Conservation (phyloP, 139 green algal genomes). For the Tetraselmis striata region DNA sequence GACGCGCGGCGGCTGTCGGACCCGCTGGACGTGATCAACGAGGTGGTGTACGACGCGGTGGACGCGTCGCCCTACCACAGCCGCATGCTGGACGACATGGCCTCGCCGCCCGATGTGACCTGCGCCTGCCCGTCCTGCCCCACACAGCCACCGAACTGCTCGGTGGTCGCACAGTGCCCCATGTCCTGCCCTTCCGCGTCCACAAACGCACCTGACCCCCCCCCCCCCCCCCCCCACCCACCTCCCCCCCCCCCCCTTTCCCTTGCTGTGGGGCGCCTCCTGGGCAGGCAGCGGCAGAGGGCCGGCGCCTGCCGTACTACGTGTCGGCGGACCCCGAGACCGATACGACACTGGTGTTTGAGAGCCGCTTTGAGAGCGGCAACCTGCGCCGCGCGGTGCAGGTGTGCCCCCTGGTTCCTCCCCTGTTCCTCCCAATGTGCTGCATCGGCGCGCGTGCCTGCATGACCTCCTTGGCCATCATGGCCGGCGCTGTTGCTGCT, state of each 20-base stretch:
- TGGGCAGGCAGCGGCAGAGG: neutral
- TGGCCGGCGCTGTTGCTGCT: no score
- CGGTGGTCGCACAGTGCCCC: no score
- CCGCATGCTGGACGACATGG: neutral
- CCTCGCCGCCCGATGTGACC: neutral
- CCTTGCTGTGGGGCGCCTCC: no score
- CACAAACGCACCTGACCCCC: no score
- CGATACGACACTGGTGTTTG: conserved; percentile 29
- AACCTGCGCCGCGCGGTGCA: conserved; percentile 27
- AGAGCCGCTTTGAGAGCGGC: conserved; percentile 29
- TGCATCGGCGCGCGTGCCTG: neutral
- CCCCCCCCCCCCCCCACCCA: no score
- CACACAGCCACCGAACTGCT: no score
- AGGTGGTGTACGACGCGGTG: neutral
- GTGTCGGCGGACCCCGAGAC: conserved; percentile 1
- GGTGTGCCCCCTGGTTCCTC: conserved; percentile 7
- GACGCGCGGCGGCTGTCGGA: no score
- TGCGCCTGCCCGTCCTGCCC: neutral
- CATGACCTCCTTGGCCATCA: no score
- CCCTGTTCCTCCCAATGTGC: neutral
- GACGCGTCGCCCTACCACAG: neutral
- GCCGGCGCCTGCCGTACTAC: conserved; percentile 12
- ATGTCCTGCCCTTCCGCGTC: no score
- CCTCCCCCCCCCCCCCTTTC: no score
- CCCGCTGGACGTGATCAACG: no score